Evolutionary conservation across 306 rosid genomes (phyloP).

Genomic region (Castanospermum australe): DNA sequence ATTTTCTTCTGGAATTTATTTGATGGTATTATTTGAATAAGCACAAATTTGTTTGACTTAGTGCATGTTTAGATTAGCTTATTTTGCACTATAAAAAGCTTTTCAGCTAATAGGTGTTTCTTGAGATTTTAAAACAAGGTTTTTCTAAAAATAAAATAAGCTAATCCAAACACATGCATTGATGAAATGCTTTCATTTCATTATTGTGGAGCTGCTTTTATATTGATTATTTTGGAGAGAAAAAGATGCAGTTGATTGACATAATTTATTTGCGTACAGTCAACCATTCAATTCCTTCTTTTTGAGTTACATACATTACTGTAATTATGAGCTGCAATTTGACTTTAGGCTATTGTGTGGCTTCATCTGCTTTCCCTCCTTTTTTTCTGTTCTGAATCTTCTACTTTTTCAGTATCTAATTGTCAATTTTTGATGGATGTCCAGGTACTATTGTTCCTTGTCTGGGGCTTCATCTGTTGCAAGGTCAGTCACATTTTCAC

Average conservation of each 20-base stretch:
- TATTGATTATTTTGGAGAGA: constrained; percentile 1
- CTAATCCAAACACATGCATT: too few relatives aligned
- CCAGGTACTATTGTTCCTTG: constrained; percentile 77
- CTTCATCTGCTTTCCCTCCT: neutral
- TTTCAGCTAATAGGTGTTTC: too few relatives aligned
- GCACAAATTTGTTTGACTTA: neutral
- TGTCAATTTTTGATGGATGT: constrained; percentile 26
- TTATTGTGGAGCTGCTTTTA: neutral
- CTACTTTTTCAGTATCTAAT: constrained; percentile 31
- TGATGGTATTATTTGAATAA: neutral
- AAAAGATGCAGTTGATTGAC: neutral
- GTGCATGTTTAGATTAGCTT: too few relatives aligned
- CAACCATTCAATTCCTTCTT: neutral
- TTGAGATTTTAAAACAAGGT: too few relatives aligned
- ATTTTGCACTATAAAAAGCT: too few relatives aligned
- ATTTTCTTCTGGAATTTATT: neutral
- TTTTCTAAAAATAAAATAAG: too few relatives aligned
- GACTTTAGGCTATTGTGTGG: neutral
- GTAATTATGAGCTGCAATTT: neutral
- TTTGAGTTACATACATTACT: neutral
- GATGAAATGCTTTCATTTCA: neutral
- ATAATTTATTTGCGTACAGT: neutral
- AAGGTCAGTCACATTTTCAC: constrained; percentile 59
- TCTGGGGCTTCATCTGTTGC: constrained; percentile 90
- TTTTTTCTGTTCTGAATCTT: neutral